Conservation (phyloP, 805 yeast species). For the Hagleromyces aurorensis region DNA sequence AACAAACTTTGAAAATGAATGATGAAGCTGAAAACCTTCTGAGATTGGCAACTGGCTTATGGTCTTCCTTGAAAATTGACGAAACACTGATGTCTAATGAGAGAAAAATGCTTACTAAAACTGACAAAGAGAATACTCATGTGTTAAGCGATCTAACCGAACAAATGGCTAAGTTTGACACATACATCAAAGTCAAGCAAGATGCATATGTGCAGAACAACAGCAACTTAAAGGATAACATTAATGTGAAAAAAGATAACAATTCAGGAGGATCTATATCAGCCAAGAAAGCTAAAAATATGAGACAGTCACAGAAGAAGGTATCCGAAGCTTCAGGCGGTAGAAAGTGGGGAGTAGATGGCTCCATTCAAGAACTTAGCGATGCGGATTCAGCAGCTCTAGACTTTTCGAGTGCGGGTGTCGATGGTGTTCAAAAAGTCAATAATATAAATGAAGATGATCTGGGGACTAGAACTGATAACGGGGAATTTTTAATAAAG, state of each 20-base stretch:
- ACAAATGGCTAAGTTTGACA: conserved; percentile 34
- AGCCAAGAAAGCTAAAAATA: conserved; percentile 11
- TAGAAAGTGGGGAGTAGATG: conserved; percentile 65
- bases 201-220: conserved; percentile 13
- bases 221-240: conserved; percentile 2
- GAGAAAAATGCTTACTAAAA: conserved; percentile 23
- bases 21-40: conserved; percentile 39
- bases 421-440: conserved; percentile 8
- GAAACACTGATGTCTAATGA: conserved; percentile 28
- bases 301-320: conserved; percentile 10
- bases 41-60: conserved; percentile 29
- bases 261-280: conserved; percentile 3
- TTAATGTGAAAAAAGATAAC: conserved; percentile 9
- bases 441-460: conserved; percentile 27
- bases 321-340: conserved; percentile 32
- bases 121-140: conserved; percentile 25
- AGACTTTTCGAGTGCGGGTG: conserved; percentile 46
- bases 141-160: conserved; percentile 25
- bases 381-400: conserved; percentile 36
- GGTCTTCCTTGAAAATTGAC: conserved; percentile 30
- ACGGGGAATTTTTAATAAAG: conserved; percentile 58
- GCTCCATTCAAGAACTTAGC: conserved; percentile 39
- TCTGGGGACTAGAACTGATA: conserved; percentile 35
- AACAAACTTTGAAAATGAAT: conserved; percentile 36
- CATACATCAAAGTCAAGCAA: conserved; percentile 33